A percentile compares a stretch with the other conserved stretches of the same genome.
phyloP scores from a whole-genome alignment of 768 basidiomycete genomes.

The Daedaleopsis nitida region DNA sequence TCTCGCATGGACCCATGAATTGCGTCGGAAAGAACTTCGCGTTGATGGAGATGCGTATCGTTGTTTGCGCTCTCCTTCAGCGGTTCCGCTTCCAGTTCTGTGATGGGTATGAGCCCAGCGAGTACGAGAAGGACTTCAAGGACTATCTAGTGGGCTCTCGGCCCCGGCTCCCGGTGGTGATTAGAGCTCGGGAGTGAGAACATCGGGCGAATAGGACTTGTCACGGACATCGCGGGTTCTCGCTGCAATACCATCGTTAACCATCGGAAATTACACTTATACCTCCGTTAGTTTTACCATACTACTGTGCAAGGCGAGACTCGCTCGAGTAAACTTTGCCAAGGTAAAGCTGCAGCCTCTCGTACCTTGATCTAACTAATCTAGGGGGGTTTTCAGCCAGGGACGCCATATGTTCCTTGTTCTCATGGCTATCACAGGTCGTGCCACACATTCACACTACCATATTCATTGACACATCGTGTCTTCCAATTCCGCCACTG shows the following conservation, averaged over 20 bases:
- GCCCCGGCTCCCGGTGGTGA: constrained; percentile 26
- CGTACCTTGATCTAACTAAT: no score
- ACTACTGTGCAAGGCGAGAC: no score
- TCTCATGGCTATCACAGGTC: no score
- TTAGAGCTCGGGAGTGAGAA: not conserved
- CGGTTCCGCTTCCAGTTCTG: constrained; percentile 34
- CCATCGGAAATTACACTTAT: not conserved
- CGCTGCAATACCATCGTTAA: not conserved
- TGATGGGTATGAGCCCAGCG: constrained; percentile 29
- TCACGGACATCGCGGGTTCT: not conserved
- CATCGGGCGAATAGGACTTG: not conserved
- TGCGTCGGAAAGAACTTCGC: constrained; percentile 53
- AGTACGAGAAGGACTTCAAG: constrained; percentile 30
- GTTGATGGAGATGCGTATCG: constrained; percentile 34
- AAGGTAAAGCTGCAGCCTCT: no score
- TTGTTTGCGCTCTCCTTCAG: constrained; percentile 36
- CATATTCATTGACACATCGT: not conserved
- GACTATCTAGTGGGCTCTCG: constrained; percentile 32
- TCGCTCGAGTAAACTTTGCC: no score
- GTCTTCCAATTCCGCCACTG: not conserved
- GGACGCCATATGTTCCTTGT: no score
- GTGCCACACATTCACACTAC: not conserved
- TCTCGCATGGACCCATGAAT: constrained; percentile 50
- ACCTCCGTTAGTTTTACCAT: no score
- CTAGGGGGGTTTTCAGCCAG: no score